Base-by-base conservation (phyloP, 1,139 yeast genomes). In the Kodamaea derodonti region DNA sequence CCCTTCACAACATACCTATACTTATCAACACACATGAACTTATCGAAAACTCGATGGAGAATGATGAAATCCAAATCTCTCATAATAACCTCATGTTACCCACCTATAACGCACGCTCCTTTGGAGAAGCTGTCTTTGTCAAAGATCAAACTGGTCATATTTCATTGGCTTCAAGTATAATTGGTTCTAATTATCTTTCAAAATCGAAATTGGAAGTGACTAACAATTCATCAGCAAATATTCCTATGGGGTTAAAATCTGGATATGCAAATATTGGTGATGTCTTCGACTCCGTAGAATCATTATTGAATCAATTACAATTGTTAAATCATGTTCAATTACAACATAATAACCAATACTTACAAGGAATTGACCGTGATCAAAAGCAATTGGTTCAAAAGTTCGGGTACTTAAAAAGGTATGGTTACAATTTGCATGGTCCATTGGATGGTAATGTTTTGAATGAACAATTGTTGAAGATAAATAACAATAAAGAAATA, bases 71-170 rank as follows among this genome's bases (percentile, higher is more conserved):
- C 2, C 38, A 57, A n/a, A 54, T 69, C 6, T 44, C 56, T 2
- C 74, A 69, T 43, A 52, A 67, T 31, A 69, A 69, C 41, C 14
- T 52, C 15, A 47, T 69, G 27, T 44, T 68, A 3, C 73, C 74
- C 1, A 48, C 58, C 15, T 69, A 48, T 36, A 56, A 58, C 30
- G 65, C 71, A 10, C 48, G 41, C 13, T 49, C 63, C 1, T 69
- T 56, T 40, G 52, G 48, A 34, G 72, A 68, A 34, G 58, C 71
- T 0, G 47, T 68, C 4, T 35, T 65, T 20, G 59, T 71, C 0
- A 48, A 69, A 37, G 72, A 68, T 43, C 41, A 51, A 1, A 26
- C 50, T 6, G 72, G 74, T 2, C 49, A 48, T 39, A 60, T 68
- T 1, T 65, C 74, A 0, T 32, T 49, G 20, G 49, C 62, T 8